Base-by-base conservation (phyloP, 441 rosid species). In the Corymbia citriodora region DNA sequence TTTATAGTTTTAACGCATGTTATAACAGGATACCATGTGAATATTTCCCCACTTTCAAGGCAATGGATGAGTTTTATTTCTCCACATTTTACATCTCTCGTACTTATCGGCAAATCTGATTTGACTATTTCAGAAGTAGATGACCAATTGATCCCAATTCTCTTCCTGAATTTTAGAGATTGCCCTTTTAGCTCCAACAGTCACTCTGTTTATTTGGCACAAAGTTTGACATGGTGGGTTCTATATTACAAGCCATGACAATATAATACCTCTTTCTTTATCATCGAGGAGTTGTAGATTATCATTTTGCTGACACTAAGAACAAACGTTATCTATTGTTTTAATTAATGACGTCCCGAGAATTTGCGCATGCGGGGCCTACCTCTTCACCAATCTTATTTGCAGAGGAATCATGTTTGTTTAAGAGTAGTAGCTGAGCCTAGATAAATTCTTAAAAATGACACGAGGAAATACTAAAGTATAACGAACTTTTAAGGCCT, bases 1-100 rank as follows among this genome's bases (percentile, higher is more conserved):
- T 95, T 91, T 36, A 93, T 92, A 94, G 89, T 88, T 4, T 40
- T 40, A 40, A 8, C 21, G 82, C 87, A 65, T 88, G 52, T 88
- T 40, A 89, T 27, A 68, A 87, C 52, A 59, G 52, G 50, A 57
- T 89, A 85, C 61, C 92, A 27, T 94, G 92, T 94, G 94, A 91
- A 92, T 93, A 93, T 81, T 45, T 61, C 16, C 68, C 68, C 68
- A 27, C 68, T 61, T 27, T 27, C 27, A 31, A 61, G 68, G 68
- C 68, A 61, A 27, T 61, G 68, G 68, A 27, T 61, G 31, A 63
- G 33, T 29, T 63, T 6, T 63, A 63, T 63, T 29, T 63, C 33
- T 29, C 33, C 8, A 31, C 70, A 63, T 63, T 27, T 63, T n/a
- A 63, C 70, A 63, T 63, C 70, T 63, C 33, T 29, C 6, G 2